Evolutionary conservation across 2,329 filamentous ascomycete species (phyloP).

Genomic region (Calonectria naviculata): DNA sequence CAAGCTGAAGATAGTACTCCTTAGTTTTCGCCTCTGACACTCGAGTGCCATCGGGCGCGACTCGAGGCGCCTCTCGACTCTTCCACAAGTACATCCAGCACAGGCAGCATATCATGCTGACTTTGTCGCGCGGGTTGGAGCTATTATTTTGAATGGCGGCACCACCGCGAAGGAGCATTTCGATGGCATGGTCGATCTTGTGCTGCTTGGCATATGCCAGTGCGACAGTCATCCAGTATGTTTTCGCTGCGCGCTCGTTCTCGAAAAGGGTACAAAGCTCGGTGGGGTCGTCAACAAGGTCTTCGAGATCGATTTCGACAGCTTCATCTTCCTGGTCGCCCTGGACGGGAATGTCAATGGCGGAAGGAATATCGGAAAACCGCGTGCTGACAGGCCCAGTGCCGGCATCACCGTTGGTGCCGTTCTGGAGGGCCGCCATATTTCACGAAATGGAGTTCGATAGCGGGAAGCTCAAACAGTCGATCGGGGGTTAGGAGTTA

Average conservation of each 20-base stretch:
- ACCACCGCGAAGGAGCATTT: conserved; percentile 79
- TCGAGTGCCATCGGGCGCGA: conserved; percentile 70
- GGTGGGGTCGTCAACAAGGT: conserved; percentile 91
- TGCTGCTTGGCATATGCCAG: conserved; percentile 96
- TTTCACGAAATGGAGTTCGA: conserved; percentile 6
- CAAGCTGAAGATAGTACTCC: conserved; percentile 89
- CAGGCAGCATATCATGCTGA: conserved; percentile 84
- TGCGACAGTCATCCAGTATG: conserved; percentile 98
- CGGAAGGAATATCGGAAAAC: conserved; percentile 73
- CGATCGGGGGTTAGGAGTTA: conserved; percentile 25
- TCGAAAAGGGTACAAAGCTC: conserved; percentile 96
- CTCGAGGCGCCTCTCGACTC: conserved; percentile 80
- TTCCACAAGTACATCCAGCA: conserved; percentile 95
- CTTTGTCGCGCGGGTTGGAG: conserved; percentile 81
- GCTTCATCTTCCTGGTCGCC: conserved; percentile 75
- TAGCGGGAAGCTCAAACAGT: conserved; percentile 18
- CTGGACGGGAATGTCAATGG: conserved; percentile 75
- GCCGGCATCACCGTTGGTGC: conserved; percentile 52
- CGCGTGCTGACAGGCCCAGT: conserved; percentile 61
- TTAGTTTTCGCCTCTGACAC: conserved; percentile 86
- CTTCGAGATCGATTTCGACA: conserved; percentile 93
- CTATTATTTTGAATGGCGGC: conserved; percentile 76
- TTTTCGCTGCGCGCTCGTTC: conserved; percentile 90
- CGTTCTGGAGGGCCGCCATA: conserved; percentile 59
- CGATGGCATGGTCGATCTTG: conserved; percentile 86